These are phyloP conservation scores for Rhynchospora breviuscula DNA, from an alignment of 176 grass and related monocot genomes.

Conservation along the genomic window DNA sequence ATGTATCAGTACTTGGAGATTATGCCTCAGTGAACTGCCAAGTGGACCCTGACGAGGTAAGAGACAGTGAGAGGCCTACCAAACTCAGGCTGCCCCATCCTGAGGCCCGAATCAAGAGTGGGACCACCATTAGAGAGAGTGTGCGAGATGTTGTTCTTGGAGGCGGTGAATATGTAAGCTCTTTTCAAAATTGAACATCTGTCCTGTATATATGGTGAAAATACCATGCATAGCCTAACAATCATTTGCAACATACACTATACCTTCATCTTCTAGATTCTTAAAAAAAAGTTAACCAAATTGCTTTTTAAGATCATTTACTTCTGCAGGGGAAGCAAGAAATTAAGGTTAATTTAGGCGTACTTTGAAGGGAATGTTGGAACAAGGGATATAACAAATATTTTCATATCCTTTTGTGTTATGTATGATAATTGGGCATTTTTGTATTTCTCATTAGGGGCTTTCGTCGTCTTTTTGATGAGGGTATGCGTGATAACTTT, in stretches of 20 bases:
- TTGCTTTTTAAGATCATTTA: neutral
- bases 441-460: neutral
- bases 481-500: neutral
- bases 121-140: conserved; percentile 72
- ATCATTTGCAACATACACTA: neutral
- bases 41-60: conserved; percentile 83
- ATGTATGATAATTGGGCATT: neutral
- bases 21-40: conserved; percentile 76
- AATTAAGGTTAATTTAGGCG: neutral
- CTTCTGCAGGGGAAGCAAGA: neutral
- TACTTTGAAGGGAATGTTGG: neutral
- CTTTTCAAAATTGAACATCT: neutral
- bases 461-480: neutral
- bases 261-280: neutral
- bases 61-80: conserved; percentile 59
- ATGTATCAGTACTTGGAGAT: conserved; percentile 75
- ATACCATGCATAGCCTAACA: neutral
- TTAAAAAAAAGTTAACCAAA: neutral
- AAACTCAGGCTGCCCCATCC: conserved; percentile 64
- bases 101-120: conserved; percentile 31
- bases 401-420: neutral
- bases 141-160: conserved; percentile 80
- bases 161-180: conserved; percentile 84
- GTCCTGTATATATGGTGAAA: neutral
- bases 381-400: neutral